These are phyloP conservation scores for Miscanthus lutarioriparius DNA, from an alignment of 176 grass and related monocot species.

Conservation along the genomic window DNA sequence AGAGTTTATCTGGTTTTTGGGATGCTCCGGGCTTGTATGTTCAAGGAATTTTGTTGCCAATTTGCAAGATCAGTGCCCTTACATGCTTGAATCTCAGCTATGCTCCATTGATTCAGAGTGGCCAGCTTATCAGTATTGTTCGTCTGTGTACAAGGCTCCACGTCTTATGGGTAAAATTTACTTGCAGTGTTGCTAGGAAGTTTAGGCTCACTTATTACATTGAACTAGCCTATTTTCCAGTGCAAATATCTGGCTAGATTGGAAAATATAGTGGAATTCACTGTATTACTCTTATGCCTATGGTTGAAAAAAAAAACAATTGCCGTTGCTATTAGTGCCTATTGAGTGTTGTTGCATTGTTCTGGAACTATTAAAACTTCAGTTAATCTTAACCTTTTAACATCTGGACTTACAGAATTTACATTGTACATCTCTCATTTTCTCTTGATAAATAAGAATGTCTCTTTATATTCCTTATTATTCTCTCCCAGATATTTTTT, in stretches of 20 bases:
- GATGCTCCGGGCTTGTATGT: conserved; percentile 42
- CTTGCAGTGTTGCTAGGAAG: not conserved
- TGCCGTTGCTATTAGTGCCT: not conserved
- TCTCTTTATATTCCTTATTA: not conserved
- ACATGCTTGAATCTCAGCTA: conserved; percentile 69
- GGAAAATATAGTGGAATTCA: not conserved
- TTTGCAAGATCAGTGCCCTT: conserved; percentile 44
- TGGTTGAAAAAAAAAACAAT: not conserved
- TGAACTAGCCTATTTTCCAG: not conserved
- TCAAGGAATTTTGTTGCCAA: conserved; percentile 14
- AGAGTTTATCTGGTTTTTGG: conserved; percentile 74
- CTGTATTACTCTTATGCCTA: not conserved
- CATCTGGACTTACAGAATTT: not conserved
- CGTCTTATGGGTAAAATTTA: conserved; percentile 60
- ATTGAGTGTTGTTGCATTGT: not conserved
- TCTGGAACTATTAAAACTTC: not conserved
- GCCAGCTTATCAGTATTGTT: conserved; percentile 55
- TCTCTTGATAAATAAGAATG: not conserved
- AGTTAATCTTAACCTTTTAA: not conserved
- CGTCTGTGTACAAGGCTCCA: conserved; percentile 53
- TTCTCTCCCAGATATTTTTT: not conserved
- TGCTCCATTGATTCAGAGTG: conserved; percentile 39
- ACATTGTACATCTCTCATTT: not conserved
- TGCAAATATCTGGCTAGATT: not conserved
- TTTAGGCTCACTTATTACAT: not conserved